Evolutionary conservation across 192 early-diverging fungal genomes (phyloP).

Genomic region (Backusella tuberculispora): DNA sequence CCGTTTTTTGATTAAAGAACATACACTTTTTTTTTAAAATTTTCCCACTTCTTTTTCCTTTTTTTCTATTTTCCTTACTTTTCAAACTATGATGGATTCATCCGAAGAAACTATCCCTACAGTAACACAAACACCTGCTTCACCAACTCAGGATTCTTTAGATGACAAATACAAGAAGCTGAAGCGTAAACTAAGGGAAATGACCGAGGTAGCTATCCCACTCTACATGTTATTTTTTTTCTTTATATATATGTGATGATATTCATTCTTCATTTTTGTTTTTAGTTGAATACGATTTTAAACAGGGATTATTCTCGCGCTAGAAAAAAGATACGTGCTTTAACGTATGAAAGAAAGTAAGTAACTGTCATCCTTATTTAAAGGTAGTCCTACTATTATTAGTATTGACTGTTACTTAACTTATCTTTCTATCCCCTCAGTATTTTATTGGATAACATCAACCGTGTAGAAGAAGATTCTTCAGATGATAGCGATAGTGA

Average conservation of each 20-base stretch:
- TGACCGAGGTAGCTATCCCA: conserved; percentile 42
- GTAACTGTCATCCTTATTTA: neutral
- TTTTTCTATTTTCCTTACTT: conserved; percentile 8
- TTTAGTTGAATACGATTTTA: conserved; percentile 27
- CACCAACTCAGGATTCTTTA: conserved; percentile 21
- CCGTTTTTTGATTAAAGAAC: conserved; percentile 8
- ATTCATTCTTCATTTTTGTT: neutral
- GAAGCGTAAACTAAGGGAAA: conserved; percentile 49
- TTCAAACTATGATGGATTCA: neutral
- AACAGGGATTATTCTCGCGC: conserved; percentile 29
- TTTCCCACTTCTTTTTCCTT: conserved; percentile 21
- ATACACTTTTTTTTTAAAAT: neutral
- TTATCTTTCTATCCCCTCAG: conserved; percentile 8
- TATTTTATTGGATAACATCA: conserved; percentile 37
- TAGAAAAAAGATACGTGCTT: conserved; percentile 32
- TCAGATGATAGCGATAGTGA: conserved; percentile 37
- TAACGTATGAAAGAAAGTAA: conserved; percentile 38
- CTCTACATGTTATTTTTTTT: no score
- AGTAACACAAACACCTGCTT: conserved; percentile 15
- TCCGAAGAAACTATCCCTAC: neutral
- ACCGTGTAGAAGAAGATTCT: conserved; percentile 15
- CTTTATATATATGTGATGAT: no score
- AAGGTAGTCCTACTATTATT: no score
- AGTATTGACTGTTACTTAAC: neutral
- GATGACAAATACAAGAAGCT: conserved; percentile 50